Evolutionary conservation across 345 rosid genomes (phyloP), one percentile per base, ranked within the genome.

Genomic region (Nephelium lappaceum): DNA sequence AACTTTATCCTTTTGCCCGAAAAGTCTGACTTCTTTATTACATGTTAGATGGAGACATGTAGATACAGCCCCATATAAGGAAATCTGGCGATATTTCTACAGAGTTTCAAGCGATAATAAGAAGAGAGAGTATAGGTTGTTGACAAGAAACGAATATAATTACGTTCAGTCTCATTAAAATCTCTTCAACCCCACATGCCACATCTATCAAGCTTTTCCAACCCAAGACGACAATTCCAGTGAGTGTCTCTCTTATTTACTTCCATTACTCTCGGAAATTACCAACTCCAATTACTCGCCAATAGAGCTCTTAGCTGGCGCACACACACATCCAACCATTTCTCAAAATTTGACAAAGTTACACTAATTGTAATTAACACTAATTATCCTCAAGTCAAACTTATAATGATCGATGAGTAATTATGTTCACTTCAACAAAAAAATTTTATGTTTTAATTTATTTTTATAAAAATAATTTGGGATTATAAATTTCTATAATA

Each of bases 251-350:
- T 57, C n/a, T 45, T 73, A 11, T 31, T 27, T 53, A 18, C 62
- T n/a, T 62, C 73, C 67, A 61, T 70, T 71, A 14, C 78, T 39
- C 80, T 82, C 15, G 87, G 89, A 80, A 84, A 81, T 79, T 67
- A 79, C 67, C 61, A 16, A 79, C 45, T 7, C 71, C 83, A 73
- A 80, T 86, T 80, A 84, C 87, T 84, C 18, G 62, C 38, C 74
- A 16, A 21, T 15, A 1, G 18, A 63, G 36, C 58, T 25, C 75
- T 74, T 73, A 81, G 84, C 84, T 81, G 86, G 78, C 82, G 72
- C 81, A 74, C 43, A 8, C 14, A 0, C 14, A 67, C 19, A n/a
- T 27, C 76, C 67, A 64, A 7, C 18, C 4, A 53, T 57, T 55
- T 73, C 61, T 57, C 61, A 24, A 60, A 74, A 31, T 25, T 58